Evolutionary conservation across 1,284 basidiomycete species (phyloP), one percentile per base, ranked within the genome.

Genomic region (Ceraceosorus guamensis): DNA sequence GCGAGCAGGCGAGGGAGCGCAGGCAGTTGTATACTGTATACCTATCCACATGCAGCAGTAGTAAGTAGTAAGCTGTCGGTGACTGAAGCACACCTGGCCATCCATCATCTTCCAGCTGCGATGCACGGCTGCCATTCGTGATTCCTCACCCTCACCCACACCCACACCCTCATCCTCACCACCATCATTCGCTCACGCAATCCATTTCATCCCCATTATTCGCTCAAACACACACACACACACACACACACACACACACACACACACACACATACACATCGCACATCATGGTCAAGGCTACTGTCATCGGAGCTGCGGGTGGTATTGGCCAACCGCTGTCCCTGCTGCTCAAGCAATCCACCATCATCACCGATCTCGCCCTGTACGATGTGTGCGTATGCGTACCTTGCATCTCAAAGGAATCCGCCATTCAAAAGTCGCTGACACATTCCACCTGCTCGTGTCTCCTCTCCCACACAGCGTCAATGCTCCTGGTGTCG

Each of bases 301-400:
- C 64, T 51, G 70, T 75, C 55, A 75, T 75, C 57, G 71, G 71
- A 53, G 71, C 71, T 59, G 71, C 71, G 59, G 71, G 71, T 58
- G 71, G 71, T 69, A 74, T 74, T 61, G 69, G 59, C 75, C 91
- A 95, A 80, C 91, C 91, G 61, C 82, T 96, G 75, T 86, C 90
- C 48, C 84, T 95, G 57, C 81, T 96, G 53, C 83, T 95, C 77
- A 96, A 96, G 82, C 78, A 82, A 62, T 88, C 91, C 80, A 83
- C 87, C 37, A 80, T 84, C 62, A 82, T 97, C 74, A 73, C 71
- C 39, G 76, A 77, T 83, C 85, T 98, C 60, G 81, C 85, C 53
- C 85, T 97, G 63, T 97, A 84, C 79, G 95, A 98, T 89, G 92
- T 98, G 79, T 87, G 90, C 77, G 89, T 90, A 78, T 7, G 37